Percentiles rank a stretch among this genome's conserved stretches.
Conservation (phyloP, 331 rosid genomes). For the Quercus phellos region DNA sequence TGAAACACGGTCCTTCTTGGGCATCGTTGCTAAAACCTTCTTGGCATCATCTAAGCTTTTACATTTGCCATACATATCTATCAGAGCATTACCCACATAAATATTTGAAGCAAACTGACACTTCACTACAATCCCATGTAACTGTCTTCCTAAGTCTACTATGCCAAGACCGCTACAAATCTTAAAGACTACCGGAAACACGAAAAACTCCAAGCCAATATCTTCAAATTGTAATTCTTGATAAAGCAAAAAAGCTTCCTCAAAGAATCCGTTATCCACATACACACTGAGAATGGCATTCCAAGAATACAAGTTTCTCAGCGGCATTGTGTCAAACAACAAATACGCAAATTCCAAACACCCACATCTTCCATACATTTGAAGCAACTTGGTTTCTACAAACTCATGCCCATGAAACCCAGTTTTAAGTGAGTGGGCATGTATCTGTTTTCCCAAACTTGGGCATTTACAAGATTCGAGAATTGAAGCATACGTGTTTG, state of each 20-base stretch:
- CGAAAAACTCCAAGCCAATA: conserved; percentile 28
- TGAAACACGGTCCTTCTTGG: conserved; percentile 40
- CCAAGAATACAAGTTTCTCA: conserved; percentile 43
- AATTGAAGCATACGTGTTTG: conserved; percentile 30
- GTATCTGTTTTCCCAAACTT: conserved; percentile 39
- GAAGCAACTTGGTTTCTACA: conserved; percentile 48
- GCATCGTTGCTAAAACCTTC: conserved; percentile 35
- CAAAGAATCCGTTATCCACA: conserved; percentile 27
- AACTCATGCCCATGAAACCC: conserved; percentile 35
- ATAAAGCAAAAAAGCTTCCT: conserved; percentile 27
- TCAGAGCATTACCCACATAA: conserved; percentile 45
- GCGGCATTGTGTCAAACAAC: conserved; percentile 43
- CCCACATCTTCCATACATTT: conserved; percentile 32
- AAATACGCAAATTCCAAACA: conserved; percentile 23
- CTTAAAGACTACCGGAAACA: conserved; percentile 42
- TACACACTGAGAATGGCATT: conserved; percentile 37
- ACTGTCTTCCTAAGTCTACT: conserved; percentile 32
- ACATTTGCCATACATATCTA: conserved; percentile 56
- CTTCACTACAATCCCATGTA: conserved; percentile 40
- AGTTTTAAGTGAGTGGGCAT: conserved; percentile 33
- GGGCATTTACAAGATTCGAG: conserved; percentile 42
- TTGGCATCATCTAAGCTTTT: conserved; percentile 42
- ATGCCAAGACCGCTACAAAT: conserved; percentile 35
- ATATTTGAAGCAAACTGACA: conserved; percentile 25
- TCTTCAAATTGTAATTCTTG: conserved; percentile 20